Evolutionary conservation across 2,329 filamentous ascomycete species (phyloP).

Genomic region (Dothideomycetes sp.): DNA sequence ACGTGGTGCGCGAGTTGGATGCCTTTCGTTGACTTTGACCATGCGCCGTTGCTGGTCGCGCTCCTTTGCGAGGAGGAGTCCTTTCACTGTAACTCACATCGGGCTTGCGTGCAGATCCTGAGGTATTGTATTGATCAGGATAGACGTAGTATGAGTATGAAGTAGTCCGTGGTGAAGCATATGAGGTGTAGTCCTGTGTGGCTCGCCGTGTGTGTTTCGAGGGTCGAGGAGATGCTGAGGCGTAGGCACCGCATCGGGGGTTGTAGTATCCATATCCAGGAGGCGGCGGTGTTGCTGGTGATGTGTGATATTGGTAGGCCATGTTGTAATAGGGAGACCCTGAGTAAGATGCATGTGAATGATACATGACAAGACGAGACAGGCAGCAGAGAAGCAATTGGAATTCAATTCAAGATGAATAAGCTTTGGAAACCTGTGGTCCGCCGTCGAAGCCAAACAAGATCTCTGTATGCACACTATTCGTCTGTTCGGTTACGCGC

Average conservation of each 20-base stretch:
- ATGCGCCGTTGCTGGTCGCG: slow-evolving; percentile 23
- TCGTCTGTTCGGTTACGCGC: slow-evolving; percentile 5
- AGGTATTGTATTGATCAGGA: slow-evolving; percentile 30
- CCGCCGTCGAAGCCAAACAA: not conserved
- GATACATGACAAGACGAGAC: slow-evolving; percentile 7
- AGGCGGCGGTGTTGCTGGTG: slow-evolving; percentile 42
- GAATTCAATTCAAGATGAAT: slow-evolving; percentile 1
- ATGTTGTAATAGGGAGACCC: slow-evolving; percentile 39
- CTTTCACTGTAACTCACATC: slow-evolving; percentile 56
- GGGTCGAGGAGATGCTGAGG: slow-evolving; percentile 38
- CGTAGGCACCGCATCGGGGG: slow-evolving; percentile 40
- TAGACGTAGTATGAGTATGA: slow-evolving; percentile 28
- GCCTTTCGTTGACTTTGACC: slow-evolving; percentile 13
- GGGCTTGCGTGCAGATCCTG: slow-evolving; percentile 42
- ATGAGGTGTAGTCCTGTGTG: slow-evolving; percentile 41
- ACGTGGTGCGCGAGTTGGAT: slow-evolving; percentile 42
- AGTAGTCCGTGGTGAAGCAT: slow-evolving; percentile 27
- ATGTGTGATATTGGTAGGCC: slow-evolving; percentile 39
- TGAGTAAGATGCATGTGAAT: slow-evolving; percentile 2
- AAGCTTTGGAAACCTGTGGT: slow-evolving; percentile 2
- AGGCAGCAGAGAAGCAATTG: not conserved
- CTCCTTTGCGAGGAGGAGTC: slow-evolving; percentile 28
- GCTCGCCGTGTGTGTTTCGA: slow-evolving; percentile 46
- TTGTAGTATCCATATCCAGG: slow-evolving; percentile 42
- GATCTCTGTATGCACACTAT: not conserved